A percentile compares a stretch with the other conserved stretches of the same genome.
Evolutionary conservation across 345 rosid genomes (phyloP).

Genomic region (Pistacia vera): DNA sequence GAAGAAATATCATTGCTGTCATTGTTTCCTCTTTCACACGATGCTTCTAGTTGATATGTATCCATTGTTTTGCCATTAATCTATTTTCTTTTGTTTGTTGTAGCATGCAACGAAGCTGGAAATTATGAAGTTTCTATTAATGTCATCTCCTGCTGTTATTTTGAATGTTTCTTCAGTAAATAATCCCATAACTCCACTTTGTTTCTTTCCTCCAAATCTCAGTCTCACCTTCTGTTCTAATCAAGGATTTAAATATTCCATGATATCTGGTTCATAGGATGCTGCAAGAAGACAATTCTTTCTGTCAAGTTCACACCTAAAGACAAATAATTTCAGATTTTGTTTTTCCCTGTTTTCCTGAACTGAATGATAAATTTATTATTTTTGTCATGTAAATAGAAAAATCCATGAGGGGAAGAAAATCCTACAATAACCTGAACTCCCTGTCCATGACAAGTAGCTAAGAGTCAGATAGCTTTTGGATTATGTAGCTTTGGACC

Average conservation of each 20-base stretch:
- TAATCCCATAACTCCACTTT: not conserved
- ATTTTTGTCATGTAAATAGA: too few relatives aligned
- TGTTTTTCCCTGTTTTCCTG: too few relatives aligned
- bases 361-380: too few relatives aligned
- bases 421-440: not conserved
- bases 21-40: not conserved
- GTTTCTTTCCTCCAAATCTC: not conserved
- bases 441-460: not conserved
- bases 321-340: too few relatives aligned
- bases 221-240: not conserved
- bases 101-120: not conserved
- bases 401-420: not conserved
- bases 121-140: not conserved
- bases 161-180: not conserved
- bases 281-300: too few relatives aligned
- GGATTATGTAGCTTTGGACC: too few relatives aligned
- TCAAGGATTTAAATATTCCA: not conserved
- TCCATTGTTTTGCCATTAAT: not conserved
- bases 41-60: not conserved
- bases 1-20: constrained; percentile 13
- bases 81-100: not conserved
- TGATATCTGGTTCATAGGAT: not conserved
- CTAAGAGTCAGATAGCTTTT: not conserved
- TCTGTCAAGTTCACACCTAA: too few relatives aligned
- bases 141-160: not conserved